phyloP scores from a whole-genome alignment of 129 eudicot genomes.

The Erigeron canadensis region DNA sequence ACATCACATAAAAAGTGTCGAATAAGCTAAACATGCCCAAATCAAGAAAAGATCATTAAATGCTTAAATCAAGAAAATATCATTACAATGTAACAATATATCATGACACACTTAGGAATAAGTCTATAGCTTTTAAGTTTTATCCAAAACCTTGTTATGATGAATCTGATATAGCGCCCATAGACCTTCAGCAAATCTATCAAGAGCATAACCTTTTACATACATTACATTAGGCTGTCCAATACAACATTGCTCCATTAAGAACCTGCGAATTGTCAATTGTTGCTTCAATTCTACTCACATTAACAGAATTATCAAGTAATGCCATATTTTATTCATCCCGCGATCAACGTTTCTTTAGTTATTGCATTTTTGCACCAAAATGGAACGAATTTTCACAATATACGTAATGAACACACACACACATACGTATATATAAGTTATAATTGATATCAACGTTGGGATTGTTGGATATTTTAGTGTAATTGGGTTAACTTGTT shows the following conservation, averaged over 20 bases:
- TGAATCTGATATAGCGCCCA: slow-evolving; percentile 90
- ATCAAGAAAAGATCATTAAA: background rate
- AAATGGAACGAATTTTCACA: no score
- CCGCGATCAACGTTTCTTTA: background rate
- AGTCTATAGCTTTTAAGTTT: background rate
- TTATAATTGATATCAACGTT: slow-evolving; percentile 33
- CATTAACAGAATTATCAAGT: no score
- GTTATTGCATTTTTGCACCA: no score
- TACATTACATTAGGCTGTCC: slow-evolving; percentile 89
- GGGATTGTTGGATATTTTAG: no score
- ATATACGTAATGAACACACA: no score
- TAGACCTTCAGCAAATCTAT: slow-evolving; percentile 81
- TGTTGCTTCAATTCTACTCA: no score
- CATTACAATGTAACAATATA: background rate
- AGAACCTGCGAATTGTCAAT: slow-evolving; percentile 59
- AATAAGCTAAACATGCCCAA: slow-evolving; percentile 11
- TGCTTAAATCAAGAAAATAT: no score
- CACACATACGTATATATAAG: no score
- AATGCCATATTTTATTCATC: background rate
- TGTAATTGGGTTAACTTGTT: no score
- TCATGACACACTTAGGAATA: background rate
- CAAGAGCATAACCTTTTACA: slow-evolving; percentile 97
- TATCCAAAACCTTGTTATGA: slow-evolving; percentile 67
- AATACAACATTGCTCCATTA: slow-evolving; percentile 96
- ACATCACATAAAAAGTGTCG: slow-evolving; percentile 23